Evolutionary conservation across 192 early-diverging fungal species (phyloP).

Genomic region (Paraglomus brasilianum): DNA sequence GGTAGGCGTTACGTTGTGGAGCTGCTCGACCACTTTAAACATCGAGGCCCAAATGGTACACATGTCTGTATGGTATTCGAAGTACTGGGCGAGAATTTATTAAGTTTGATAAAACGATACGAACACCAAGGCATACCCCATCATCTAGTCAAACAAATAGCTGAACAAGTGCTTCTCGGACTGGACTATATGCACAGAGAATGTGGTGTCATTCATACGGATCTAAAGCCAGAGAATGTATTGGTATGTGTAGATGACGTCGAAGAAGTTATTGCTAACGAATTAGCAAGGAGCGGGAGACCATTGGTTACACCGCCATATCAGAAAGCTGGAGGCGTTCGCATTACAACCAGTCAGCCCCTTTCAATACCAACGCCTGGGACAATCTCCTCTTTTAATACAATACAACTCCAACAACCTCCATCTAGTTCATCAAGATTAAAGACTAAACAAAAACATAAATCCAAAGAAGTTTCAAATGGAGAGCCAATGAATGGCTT

Average conservation of each 20-base stretch:
- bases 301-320: neutral
- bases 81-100: constrained; percentile 91
- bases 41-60: constrained; percentile 82
- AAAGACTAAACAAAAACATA: constrained; percentile 44
- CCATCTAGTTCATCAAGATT: constrained; percentile 36
- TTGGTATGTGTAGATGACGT: constrained; percentile 90
- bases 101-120: constrained; percentile 84
- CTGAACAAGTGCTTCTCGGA: constrained; percentile 86
- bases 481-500: constrained; percentile 26
- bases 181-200: constrained; percentile 92
- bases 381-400: constrained; percentile 1
- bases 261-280: constrained; percentile 65
- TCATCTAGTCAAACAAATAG: constrained; percentile 85
- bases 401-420: neutral
- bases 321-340: neutral
- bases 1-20: constrained; percentile 75
- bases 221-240: constrained; percentile 97
- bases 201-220: constrained; percentile 97
- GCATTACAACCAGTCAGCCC: constrained; percentile 28
- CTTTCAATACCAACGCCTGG: constrained; percentile 20
- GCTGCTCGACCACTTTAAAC: constrained; percentile 90
- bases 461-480: constrained; percentile 30
- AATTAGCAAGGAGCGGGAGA: constrained; percentile 14
- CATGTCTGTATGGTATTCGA: constrained; percentile 99
- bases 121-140: constrained; percentile 82